Base-by-base conservation (phyloP, 768 basidiomycete species). In the Clathrus columnatus region DNA sequence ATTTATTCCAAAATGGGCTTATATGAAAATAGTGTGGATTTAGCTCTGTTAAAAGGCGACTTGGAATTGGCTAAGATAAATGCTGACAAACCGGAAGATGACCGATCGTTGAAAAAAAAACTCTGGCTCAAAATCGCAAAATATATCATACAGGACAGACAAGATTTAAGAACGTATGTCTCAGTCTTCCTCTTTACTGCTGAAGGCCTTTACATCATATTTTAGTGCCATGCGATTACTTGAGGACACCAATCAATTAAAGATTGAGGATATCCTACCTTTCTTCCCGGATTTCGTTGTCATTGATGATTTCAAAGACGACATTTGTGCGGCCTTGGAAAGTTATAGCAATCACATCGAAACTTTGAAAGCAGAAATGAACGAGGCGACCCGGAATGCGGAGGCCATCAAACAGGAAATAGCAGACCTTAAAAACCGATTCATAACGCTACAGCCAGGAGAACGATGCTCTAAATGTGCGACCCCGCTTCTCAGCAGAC, bases 231-330 rank as follows among this genome's bases (percentile, higher is more conserved):
- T 98, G 91, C 82, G 81, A 20, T 97, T 99, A 74, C 75, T 98
- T 62, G 93, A 98, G 67, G 85, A 91, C 60, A 95, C 96, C 0
- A 85, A 91, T 62, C 72, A 98, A 30, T 81, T 99, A 65, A 97
- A 97, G 71, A 95, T 99, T 60, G 96, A 99, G 66, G 96, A 99
- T 65, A 96, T 99, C 59, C 73, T 99, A 17, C 96, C 96, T 5
- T 99, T 98, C 83, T 98, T 99, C 83, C 95, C 96, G 1, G 95
- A 98, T 71, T 99, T 99, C 66, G 92, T 95, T 11, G 90, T 97
- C 57, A 97, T 99, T 61, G 96, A 98, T 66, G 96, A 98, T 67
- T 98, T 99, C 79, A 99, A 99, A 68, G 90, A 95, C 62, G 95
- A 98, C 70, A 98, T 98, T 61, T 95, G 94, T 49, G 85, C 85